These are phyloP conservation scores for Epichloe elymi DNA, from an alignment of 2,329 filamentous ascomycete genomes.

Conservation along the genomic window DNA sequence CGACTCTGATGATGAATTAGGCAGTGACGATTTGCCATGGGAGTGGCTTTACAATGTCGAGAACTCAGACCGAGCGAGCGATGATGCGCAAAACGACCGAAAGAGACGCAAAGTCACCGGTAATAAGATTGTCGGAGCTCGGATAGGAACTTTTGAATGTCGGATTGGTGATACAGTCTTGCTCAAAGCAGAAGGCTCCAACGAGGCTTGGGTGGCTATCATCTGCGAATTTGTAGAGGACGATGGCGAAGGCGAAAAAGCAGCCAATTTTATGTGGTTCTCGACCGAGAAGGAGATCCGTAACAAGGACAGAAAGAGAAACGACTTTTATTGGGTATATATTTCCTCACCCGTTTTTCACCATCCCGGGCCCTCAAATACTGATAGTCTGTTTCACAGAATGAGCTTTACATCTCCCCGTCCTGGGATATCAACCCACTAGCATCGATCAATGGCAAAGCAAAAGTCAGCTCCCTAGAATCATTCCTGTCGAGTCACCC, in stretches of 20 bases:
- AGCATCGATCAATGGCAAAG: slow-evolving; percentile 81
- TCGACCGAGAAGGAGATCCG: slow-evolving; percentile 80
- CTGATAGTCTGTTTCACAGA: slow-evolving; percentile 29
- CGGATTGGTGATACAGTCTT: slow-evolving; percentile 71
- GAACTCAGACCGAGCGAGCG: slow-evolving; percentile 10
- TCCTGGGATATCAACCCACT: slow-evolving; percentile 81
- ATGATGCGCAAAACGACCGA: slow-evolving; percentile 18
- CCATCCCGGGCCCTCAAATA: neutral
- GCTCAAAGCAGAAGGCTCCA: slow-evolving; percentile 73
- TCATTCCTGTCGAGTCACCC: slow-evolving; percentile 59
- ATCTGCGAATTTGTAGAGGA: slow-evolving; percentile 70
- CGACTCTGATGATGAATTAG: slow-evolving; percentile 81
- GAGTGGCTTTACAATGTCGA: slow-evolving; percentile 58
- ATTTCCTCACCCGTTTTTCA: neutral
- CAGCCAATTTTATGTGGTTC: slow-evolving; percentile 91
- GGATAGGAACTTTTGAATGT: slow-evolving; percentile 71
- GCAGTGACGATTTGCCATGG: slow-evolving; percentile 59
- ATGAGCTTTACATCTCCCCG: slow-evolving; percentile 84
- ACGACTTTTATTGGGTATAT: slow-evolving; percentile 58
- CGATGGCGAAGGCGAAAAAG: slow-evolving; percentile 53
- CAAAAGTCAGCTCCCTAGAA: slow-evolving; percentile 60
- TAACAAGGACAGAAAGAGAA: slow-evolving; percentile 68
- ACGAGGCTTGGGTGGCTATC: slow-evolving; percentile 86
- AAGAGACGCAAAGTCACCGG: slow-evolving; percentile 22
- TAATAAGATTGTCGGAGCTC: slow-evolving; percentile 61